Percentiles rank a stretch among this genome's conserved stretches.
phyloP scores from a whole-genome alignment of 345 rosid genomes.

The Gossypium herbaceum region DNA sequence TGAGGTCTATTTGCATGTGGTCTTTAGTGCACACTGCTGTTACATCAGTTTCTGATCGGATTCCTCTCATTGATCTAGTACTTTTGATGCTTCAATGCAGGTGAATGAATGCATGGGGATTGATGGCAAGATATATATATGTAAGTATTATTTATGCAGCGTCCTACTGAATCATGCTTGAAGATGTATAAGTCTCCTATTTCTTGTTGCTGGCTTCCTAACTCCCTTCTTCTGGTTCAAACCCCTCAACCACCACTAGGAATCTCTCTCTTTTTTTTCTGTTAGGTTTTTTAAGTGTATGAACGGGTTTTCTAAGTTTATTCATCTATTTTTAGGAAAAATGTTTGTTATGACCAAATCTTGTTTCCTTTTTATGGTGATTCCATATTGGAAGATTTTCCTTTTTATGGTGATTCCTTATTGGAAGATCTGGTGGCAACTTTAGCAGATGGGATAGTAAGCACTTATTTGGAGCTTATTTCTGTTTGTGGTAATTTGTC shows the following conservation, averaged over 20 bases:
- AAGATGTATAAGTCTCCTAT: not conserved
- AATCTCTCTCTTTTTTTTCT: not conserved
- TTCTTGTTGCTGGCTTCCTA: not conserved
- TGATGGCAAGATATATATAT: not conserved
- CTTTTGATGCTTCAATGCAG: constrained; percentile 33
- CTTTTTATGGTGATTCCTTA: constrained; percentile 55
- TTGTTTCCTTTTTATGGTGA: constrained; percentile 56
- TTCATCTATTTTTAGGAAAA: constrained; percentile 37
- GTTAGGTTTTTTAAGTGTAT: not conserved
- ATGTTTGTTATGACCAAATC: constrained; percentile 42
- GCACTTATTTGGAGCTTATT: constrained; percentile 76
- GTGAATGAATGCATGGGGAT: not conserved
- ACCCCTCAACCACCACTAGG: not conserved
- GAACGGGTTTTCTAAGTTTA: not conserved
- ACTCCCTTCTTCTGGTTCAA: not conserved
- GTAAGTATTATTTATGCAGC: not conserved
- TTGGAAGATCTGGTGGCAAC: constrained; percentile 82
- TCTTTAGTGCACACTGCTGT: constrained; percentile 46
- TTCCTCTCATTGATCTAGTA: constrained; percentile 61
- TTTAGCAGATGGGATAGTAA: constrained; percentile 81
- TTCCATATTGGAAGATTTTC: constrained; percentile 78
- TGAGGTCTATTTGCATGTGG: constrained; percentile 42
- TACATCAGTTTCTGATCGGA: constrained; percentile 44
- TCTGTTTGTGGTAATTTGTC: constrained; percentile 77
- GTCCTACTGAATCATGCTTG: not conserved